Base-by-base conservation (phyloP, 352 stramenopile genomes). In the Phytophthora sansomeana region DNA sequence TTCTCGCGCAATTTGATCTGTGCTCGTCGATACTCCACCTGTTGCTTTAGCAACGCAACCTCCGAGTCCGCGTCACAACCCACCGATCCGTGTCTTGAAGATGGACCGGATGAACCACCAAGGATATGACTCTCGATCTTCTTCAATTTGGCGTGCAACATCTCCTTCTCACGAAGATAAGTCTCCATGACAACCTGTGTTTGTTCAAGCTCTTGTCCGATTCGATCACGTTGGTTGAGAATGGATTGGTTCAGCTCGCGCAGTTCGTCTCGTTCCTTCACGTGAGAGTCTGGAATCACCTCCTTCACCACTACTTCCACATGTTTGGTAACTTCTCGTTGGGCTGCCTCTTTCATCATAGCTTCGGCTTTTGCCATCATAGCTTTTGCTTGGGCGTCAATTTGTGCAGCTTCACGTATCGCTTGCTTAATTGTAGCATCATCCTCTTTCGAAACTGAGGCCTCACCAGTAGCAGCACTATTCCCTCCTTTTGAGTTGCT, bases 121-220 rank as follows among this genome's bases (percentile, higher is more conserved):
- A 92, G 71, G 58, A 95, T 93, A 41, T 93, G 83, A 17, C 83
- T 85, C 52, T 92, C 83, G 35, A 95, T 95, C 61, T 92, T 93
- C 57, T 83, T 75, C 9, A 95, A 75, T 46, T 93, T 93, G 16
- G 32, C 65, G 19, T 83, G 74, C 29, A 93, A 57, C 56, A 80
- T 71, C 32, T 87, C 70, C 39, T 91, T 91, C 60, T 93, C 83
- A 9, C 78, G 72, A 16, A 89, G 24, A 19, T 80, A 81, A 4
- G 72, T 16, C 56, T 93, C 82, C 85, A 95, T 92, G 3, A 69
- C 75, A 38, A 89, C 74, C 59, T 95, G 83, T 4, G 83, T 87
- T 30, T 82, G 78, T 65, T 89, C 80, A 5, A 95, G 70, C 38
- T 93, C 85, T 32, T 92, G 79, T 21, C 85, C 83, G 30, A 95